Evolutionary conservation across 805 yeast species (phyloP), one percentile per base, ranked within the genome.

Genomic region (Starmerella apis): DNA sequence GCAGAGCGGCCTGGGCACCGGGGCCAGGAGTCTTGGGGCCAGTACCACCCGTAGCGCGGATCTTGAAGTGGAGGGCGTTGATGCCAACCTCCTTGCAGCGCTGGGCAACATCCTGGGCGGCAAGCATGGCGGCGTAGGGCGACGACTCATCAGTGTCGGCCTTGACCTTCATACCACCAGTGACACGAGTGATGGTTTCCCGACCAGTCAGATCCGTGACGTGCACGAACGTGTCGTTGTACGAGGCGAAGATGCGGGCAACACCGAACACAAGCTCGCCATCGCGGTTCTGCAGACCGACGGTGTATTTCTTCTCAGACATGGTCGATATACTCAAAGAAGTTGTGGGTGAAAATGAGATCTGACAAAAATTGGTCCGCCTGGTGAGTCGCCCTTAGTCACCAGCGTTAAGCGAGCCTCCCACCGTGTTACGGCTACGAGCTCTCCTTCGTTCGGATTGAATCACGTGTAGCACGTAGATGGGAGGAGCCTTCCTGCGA

Each of bases 161-260:
- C 83, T 92, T 92, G 75, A 92, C 99, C 82, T 92, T 92, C 98
- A 92, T 92, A 78, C 98, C 99, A 81, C 99, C 99, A 71, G 98
- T 92, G 67, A 92, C 96, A 79, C 97, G 87, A 79, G 95, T 82
- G 71, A 92, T 90, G 78, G 99, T 92, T 79, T 94, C 99, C 77
- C 90, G 92, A 77, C 98, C 99, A 68, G 97, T 86, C 67, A 88
- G 79, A 80, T 92, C 99, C 68, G 99, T 92, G 68, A 92, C 92
- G 75, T 92, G 99, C 67, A 92, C 99, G 78, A 92, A 92, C 62
- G 99, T 92, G 80, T 92, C 99, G 84, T 92, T 92, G 81, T 88
- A 87, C 62, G 98, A 94, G 70, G 99, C 99, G 72, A 80, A 92
- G 82, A 92, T 92, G 79, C 96, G 94, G 71, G 98, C 98, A 78